Evolutionary conservation across 2,329 filamentous ascomycete species (phyloP).

Genomic region (Coniochaeta sp.): DNA sequence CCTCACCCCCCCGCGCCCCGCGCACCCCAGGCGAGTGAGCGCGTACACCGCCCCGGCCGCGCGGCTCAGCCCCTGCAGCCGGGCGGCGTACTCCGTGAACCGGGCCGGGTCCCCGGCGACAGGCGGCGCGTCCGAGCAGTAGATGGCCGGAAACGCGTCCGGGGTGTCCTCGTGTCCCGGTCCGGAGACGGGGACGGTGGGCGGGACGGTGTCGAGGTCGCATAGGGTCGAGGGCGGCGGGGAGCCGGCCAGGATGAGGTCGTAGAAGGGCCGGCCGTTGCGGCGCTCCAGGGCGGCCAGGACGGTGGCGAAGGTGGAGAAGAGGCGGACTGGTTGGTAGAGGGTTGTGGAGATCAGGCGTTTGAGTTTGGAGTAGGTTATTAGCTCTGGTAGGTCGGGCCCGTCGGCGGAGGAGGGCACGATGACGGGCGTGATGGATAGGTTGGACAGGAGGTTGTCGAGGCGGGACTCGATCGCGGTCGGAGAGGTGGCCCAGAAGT

Average conservation of each 20-base stretch:
- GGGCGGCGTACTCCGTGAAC: constrained; percentile 24
- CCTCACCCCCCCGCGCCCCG: constrained; percentile 23
- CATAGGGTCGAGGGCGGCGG: constrained; percentile 16
- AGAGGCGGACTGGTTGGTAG: constrained; percentile 35
- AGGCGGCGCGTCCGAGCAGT: constrained; percentile 33
- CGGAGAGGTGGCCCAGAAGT: constrained; percentile 29
- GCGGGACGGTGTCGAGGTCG: constrained; percentile 19
- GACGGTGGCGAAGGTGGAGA: constrained; percentile 32
- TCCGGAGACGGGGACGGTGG: constrained; percentile 20
- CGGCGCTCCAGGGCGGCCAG: constrained; percentile 34
- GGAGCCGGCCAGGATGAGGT: constrained; percentile 14
- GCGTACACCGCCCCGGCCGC: constrained; percentile 35
- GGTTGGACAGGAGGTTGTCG: constrained; percentile 26
- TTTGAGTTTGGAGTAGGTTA: constrained; percentile 42
- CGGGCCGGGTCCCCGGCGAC: constrained; percentile 22
- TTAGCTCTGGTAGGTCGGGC: constrained; percentile 35
- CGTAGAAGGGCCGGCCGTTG: constrained; percentile 35
- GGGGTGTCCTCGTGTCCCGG: constrained; percentile 22
- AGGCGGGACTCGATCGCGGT: constrained; percentile 30
- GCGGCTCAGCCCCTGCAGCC: constrained; percentile 27
- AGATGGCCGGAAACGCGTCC: constrained; percentile 36
- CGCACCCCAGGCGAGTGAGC: constrained; percentile 31
- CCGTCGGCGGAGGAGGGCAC: constrained; percentile 22
- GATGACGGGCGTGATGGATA: constrained; percentile 36
- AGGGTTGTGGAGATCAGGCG: constrained; percentile 31